Conservation (phyloP, 2,329 filamentous ascomycete genomes). For the Cercospora janseana region DNA sequence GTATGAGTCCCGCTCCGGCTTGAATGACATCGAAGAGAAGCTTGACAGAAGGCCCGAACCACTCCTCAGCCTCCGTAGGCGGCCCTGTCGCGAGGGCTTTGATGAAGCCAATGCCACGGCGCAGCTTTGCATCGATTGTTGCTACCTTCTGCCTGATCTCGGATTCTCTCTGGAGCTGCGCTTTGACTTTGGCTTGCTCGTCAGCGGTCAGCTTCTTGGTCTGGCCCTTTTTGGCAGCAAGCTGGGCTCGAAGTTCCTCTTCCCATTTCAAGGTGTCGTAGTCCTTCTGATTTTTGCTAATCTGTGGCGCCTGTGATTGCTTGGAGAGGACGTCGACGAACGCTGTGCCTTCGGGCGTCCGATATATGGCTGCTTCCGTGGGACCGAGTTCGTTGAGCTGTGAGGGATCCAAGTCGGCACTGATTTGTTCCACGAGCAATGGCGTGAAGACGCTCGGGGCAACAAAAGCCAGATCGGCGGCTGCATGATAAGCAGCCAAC, state of each 20-base stretch:
- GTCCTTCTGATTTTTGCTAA: constrained; percentile 89
- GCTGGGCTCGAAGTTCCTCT: constrained; percentile 78
- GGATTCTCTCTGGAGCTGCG: constrained; percentile 83
- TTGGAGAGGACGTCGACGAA: constrained; percentile 90
- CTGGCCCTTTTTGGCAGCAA: constrained; percentile 90
- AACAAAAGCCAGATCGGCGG: constrained; percentile 89
- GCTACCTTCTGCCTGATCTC: constrained; percentile 72
- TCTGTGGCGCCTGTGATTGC: constrained; percentile 66
- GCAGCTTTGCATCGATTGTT: constrained; percentile 66
- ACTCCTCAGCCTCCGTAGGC: constrained; percentile 81
- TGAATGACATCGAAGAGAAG: constrained; percentile 72
- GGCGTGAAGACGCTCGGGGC: constrained; percentile 79
- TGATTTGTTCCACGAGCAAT: constrained; percentile 70
- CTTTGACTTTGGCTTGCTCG: constrained; percentile 84
- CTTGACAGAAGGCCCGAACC: constrained; percentile 80
- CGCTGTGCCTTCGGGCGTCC: constrained; percentile 80
- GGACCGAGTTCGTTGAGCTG: constrained; percentile 73
- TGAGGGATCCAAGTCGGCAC: constrained; percentile 67
- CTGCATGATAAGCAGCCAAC: constrained; percentile 74
- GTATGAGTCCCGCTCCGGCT: constrained; percentile 75
- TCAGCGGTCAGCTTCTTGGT: constrained; percentile 88
- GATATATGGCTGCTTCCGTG: constrained; percentile 87
- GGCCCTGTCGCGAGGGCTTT: constrained; percentile 77
- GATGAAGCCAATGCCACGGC: constrained; percentile 83
- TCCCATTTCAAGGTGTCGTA: constrained; percentile 98